Evolutionary conservation across 495 filamentous ascomycete genomes (phyloP).

Genomic region (Penicillium macrosclerotiorum): DNA sequence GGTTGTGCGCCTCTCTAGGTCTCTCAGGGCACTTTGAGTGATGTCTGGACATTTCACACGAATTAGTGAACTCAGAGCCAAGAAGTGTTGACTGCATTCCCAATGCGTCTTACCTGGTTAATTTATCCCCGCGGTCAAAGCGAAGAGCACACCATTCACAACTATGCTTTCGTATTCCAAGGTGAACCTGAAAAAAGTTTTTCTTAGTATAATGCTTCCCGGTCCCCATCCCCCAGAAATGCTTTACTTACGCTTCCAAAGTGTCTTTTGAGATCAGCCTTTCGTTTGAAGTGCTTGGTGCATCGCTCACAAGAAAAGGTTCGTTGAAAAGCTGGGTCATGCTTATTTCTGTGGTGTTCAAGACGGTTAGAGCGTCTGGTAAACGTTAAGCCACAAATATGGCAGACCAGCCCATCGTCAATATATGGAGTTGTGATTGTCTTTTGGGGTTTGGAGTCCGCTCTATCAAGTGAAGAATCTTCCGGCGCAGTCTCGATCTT

Average conservation of each 20-base stretch:
- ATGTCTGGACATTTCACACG: conserved; percentile 6
- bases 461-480: too few species aligned
- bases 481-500: too few species aligned
- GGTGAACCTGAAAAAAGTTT: conserved; percentile 11
- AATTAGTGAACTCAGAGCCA: too few species aligned
- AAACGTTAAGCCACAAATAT: conserved; percentile 76
- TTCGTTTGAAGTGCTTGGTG: conserved; percentile 49
- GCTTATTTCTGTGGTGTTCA: conserved; percentile 85
- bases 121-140: conserved; percentile 9
- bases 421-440: not conserved
- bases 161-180: conserved; percentile 8
- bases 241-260: conserved; percentile 64
- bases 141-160: conserved; percentile 13
- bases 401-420: conserved; percentile 56
- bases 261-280: conserved; percentile 82
- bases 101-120: conserved; percentile 10
- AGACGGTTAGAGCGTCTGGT: conserved; percentile 88
- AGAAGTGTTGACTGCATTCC: too few species aligned
- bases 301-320: conserved; percentile 68
- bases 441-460: not conserved
- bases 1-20: not conserved
- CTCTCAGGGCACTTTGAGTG: not conserved
- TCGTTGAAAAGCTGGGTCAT: conserved; percentile 72
- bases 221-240: not conserved
- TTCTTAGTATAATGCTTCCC: too few species aligned